Evolutionary conservation across 495 filamentous ascomycete species (phyloP), one percentile per base, ranked within the genome.

Genomic region (Penicillium goetzii): DNA sequence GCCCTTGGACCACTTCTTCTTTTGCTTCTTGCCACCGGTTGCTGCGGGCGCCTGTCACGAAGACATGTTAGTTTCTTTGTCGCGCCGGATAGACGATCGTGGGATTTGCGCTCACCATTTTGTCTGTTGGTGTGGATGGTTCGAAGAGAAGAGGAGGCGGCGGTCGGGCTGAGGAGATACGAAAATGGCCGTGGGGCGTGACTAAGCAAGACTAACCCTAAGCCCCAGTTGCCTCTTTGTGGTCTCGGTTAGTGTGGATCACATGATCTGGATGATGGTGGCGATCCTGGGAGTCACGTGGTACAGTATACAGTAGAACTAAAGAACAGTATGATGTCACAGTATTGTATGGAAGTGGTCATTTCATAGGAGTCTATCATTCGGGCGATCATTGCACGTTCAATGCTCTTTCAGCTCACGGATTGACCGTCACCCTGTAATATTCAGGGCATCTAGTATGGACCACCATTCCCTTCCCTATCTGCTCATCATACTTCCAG

Each of bases 1-100:
- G 82, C 92, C 96, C 92, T 97, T 99, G 72, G 93, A 97, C 94
- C 94, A 97, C 94, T 97, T 97, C 92, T 98, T 98, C 92, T 97
- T 97, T 80, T 94, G 91, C 86, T 96, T 97, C 89, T 96, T 96
- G 78, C 89, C 92, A 77, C 91, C 92, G 70, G 85, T 78, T 80
- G 88, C 84, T 81, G 89, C 87, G 81, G 91, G 90, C 74, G 91
- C 90, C 90, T 89, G 62, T 65, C 49, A 59, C 62, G 63, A 63
- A 63, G 60, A 67, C 68, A 67, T 67, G 56, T 74, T 64, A 67
- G 58, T 58, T 34, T 36, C 28, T 30, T 54, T 61, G 30, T 59
- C 30, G 34, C 12, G 17, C 23, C 15, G 25, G 32, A 53, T 43
- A 17, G 34, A 21, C 15, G 9, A 53, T 30, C 14, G 56, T 52